Conservation (phyloP, 2,329 filamentous ascomycete genomes). For the Arthrobotrys sphaeroides region DNA sequence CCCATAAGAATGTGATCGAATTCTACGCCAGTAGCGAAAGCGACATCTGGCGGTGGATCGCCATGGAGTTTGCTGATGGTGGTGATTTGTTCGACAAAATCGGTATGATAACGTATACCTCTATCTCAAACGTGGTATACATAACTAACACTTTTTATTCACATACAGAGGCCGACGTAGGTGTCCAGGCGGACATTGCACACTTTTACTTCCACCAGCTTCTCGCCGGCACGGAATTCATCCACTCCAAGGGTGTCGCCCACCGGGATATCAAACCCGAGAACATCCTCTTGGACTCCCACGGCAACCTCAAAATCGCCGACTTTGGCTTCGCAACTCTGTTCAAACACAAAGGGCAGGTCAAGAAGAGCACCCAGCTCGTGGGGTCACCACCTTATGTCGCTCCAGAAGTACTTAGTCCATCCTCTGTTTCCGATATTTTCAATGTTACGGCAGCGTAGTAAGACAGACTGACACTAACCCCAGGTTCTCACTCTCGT, state of each 20-base stretch:
- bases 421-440: background rate
- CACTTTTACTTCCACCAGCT: slow-evolving; percentile 96
- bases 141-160: background rate
- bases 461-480: slow-evolving; percentile 61
- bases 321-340: slow-evolving; percentile 96
- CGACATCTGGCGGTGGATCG: slow-evolving; percentile 90
- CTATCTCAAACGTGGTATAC: no score
- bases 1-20: slow-evolving; percentile 92
- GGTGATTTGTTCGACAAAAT: slow-evolving; percentile 99
- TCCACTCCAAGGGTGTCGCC: slow-evolving; percentile 94
- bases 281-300: slow-evolving; percentile 87
- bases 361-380: slow-evolving; percentile 84
- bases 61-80: slow-evolving; percentile 95
- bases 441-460: slow-evolving; percentile 60
- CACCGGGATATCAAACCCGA: slow-evolving; percentile 89
- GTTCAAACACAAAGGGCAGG: slow-evolving; percentile 86
- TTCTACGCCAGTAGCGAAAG: slow-evolving; percentile 92
- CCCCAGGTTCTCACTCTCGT: slow-evolving; percentile 13
- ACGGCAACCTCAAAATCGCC: slow-evolving; percentile 89
- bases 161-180: slow-evolving; percentile 81
- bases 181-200: slow-evolving; percentile 91
- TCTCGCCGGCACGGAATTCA: slow-evolving; percentile 87
- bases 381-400: slow-evolving; percentile 98
- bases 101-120: slow-evolving; percentile 46
- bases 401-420: slow-evolving; percentile 78